phyloP scores from a whole-genome alignment of 2,329 filamentous ascomycete genomes.

The Fusarium xyrophilum region DNA sequence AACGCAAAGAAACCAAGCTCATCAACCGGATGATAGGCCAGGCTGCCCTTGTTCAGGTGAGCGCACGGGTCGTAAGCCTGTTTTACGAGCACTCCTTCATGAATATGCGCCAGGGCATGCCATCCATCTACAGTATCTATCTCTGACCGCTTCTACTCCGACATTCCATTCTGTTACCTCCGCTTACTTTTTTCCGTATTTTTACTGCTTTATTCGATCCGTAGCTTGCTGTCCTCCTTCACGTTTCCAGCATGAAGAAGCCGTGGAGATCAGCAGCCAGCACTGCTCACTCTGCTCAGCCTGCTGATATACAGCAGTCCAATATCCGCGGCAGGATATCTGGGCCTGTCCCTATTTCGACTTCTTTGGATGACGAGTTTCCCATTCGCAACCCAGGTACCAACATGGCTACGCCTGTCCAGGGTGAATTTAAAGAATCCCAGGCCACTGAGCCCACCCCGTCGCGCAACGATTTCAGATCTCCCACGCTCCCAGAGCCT shows the following conservation, averaged over 20 bases:
- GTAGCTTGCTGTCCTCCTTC: neutral
- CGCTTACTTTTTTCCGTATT: constrained; percentile 10
- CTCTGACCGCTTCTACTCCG: constrained; percentile 22
- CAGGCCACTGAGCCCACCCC: constrained; percentile 13
- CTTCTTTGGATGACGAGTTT: constrained; percentile 60
- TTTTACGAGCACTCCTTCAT: constrained; percentile 30
- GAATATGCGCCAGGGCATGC: constrained; percentile 36
- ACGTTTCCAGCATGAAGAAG: constrained; percentile 47
- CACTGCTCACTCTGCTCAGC: constrained; percentile 39
- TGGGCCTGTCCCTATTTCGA: constrained; percentile 64
- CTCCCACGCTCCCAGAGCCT: constrained; percentile 29
- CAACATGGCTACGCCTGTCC: constrained; percentile 46
- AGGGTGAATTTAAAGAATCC: constrained; percentile 35
- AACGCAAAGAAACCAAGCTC: constrained; percentile 18
- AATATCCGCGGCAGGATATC: constrained; percentile 66
- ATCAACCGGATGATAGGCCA: constrained; percentile 35
- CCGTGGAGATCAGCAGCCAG: constrained; percentile 56
- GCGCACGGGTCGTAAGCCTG: constrained; percentile 36
- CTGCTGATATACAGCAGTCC: constrained; percentile 49
- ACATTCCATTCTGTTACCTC: constrained; percentile 25
- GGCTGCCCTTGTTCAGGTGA: constrained; percentile 39
- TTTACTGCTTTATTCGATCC: constrained; percentile 2
- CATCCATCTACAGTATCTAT: constrained; percentile 11
- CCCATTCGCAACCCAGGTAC: constrained; percentile 55
- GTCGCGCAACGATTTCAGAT: constrained; percentile 17